Conservation (phyloP, 2,329 filamentous ascomycete species). For the Colletotrichum theobromicola region DNA sequence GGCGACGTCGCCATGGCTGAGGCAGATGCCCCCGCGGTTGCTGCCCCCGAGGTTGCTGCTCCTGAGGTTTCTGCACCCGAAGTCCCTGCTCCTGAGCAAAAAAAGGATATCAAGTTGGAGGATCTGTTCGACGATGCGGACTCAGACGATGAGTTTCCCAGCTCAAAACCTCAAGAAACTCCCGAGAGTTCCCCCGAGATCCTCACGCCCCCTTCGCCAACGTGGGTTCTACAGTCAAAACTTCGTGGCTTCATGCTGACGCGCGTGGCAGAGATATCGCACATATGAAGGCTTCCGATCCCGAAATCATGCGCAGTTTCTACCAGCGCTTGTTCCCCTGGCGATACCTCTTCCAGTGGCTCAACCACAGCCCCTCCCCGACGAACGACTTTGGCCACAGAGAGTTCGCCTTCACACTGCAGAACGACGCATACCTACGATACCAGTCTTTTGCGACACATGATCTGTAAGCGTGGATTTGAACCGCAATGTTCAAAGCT, state of each 20-base stretch:
- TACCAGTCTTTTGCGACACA: constrained; percentile 75
- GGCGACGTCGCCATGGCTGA: constrained; percentile 49
- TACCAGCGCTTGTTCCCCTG: constrained; percentile 97
- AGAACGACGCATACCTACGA: constrained; percentile 88
- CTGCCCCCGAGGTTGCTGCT: constrained; percentile 15
- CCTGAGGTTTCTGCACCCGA: constrained; percentile 33
- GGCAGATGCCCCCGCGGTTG: constrained; percentile 28
- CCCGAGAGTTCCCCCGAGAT: constrained; percentile 43
- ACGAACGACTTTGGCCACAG: constrained; percentile 89
- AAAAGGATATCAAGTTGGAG: constrained; percentile 59
- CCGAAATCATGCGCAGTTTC: constrained; percentile 88
- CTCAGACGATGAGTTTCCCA: constrained; percentile 67
- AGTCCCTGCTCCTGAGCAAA: constrained; percentile 28
- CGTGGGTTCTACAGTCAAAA: constrained; percentile 36
- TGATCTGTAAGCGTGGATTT: constrained; percentile 48
- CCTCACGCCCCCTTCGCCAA: constrained; percentile 44
- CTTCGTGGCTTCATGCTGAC: not conserved
- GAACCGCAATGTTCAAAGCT: not conserved
- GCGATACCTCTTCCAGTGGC: constrained; percentile 94
- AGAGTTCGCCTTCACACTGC: constrained; percentile 95
- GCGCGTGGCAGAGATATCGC: constrained; percentile 32
- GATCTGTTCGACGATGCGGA: constrained; percentile 64
- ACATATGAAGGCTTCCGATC: constrained; percentile 65
- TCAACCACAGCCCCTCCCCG: constrained; percentile 89
- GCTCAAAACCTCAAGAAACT: constrained; percentile 46